Conservation (phyloP, 441 rosid species). For the Eruca vesicaria region DNA sequence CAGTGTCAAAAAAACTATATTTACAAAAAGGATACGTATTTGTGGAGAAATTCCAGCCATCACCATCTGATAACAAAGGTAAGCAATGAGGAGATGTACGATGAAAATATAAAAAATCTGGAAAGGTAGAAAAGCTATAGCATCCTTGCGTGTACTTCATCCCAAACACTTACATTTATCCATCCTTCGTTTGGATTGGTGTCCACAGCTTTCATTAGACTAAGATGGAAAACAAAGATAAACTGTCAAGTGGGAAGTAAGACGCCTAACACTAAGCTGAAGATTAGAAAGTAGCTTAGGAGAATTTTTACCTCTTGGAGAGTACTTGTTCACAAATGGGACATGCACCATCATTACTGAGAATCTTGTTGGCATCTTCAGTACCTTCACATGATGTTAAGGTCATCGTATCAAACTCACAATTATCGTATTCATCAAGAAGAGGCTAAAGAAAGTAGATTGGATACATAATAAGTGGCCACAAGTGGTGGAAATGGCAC, state of each 20-base stretch:
- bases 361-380: constrained; percentile 92
- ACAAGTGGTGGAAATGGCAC: constrained; percentile 85
- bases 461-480: constrained; percentile 90
- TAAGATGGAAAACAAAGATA: constrained; percentile 37
- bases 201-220: constrained; percentile 88
- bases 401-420: constrained; percentile 33
- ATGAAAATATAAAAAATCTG: constrained; percentile 10
- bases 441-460: background rate
- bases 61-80: constrained; percentile 65
- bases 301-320: constrained; percentile 70
- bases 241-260: constrained; percentile 26
- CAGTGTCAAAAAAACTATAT: constrained; percentile 29
- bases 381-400: constrained; percentile 60
- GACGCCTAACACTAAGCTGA: background rate
- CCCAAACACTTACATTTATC: constrained; percentile 74
- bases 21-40: constrained; percentile 63
- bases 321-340: constrained; percentile 96
- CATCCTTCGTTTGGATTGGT: constrained; percentile 94
- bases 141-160: constrained; percentile 1
- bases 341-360: constrained; percentile 82
- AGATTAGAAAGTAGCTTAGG: background rate
- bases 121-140: constrained; percentile 20
- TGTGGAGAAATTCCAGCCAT: constrained; percentile 93
- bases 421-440: background rate
- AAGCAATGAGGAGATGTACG: constrained; percentile 25